Conservation (phyloP, 441 rosid species). For the Pelargonium citronellum region DNA sequence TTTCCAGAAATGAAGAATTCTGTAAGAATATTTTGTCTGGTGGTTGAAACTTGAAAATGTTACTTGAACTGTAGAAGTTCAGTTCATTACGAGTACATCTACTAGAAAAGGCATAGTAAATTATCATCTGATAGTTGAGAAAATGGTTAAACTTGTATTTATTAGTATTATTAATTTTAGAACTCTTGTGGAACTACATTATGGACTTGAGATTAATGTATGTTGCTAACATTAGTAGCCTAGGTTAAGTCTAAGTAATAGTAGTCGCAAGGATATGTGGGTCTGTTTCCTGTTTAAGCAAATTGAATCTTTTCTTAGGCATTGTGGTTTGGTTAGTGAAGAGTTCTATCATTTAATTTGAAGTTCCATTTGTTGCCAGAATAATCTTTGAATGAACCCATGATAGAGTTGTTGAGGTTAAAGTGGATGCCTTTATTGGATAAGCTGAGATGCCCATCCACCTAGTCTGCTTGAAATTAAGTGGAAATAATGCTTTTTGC, state of each 20-base stretch:
- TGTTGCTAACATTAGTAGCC: neutral
- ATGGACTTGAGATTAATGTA: neutral
- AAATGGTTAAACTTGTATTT: neutral
- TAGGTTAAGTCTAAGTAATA: neutral
- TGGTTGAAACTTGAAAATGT: neutral
- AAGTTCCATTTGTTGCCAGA: conserved; percentile 29
- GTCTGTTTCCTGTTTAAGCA: neutral
- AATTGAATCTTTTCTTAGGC: neutral
- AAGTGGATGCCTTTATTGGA: conserved; percentile 20
- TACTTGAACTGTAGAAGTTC: neutral
- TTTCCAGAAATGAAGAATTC: neutral
- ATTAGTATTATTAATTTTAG: neutral
- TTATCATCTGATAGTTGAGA: conserved; percentile 7
- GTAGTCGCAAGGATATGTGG: neutral
- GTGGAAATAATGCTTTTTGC: conserved; percentile 25
- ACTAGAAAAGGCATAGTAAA: neutral
- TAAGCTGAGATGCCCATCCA: conserved; percentile 19
- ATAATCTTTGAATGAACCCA: conserved; percentile 17
- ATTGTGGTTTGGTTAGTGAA: conserved; percentile 10
- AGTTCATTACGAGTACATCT: neutral
- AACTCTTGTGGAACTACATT: conserved; percentile 13
- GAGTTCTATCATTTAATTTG: conserved; percentile 14
- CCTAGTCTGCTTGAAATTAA: conserved; percentile 15
- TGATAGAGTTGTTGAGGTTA: conserved; percentile 19
- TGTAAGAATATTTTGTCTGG: neutral